phyloP scores from a whole-genome alignment of 768 basidiomycete species.

The Suillus subalutaceus region DNA sequence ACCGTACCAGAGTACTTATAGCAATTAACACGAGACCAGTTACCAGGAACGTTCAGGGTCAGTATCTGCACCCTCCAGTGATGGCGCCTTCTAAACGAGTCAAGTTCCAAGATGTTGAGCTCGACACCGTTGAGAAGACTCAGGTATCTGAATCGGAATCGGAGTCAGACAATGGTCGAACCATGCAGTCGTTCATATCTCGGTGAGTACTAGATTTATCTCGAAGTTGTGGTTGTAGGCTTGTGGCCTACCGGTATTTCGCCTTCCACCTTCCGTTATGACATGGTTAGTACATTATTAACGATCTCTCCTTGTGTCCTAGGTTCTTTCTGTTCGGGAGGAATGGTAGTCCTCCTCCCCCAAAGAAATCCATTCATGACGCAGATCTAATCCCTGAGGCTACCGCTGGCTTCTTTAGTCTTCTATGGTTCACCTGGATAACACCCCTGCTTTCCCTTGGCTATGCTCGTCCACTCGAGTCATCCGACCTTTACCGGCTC shows the following conservation, averaged over 20 bases:
- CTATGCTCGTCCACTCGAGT: conserved; percentile 79
- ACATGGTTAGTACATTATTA: background rate
- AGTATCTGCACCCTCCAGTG: background rate
- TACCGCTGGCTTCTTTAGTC: conserved; percentile 58
- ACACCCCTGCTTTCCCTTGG: conserved; percentile 72
- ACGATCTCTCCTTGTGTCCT: conserved; percentile 8
- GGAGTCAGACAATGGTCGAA: background rate
- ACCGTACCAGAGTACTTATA: background rate
- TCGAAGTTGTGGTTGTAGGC: background rate
- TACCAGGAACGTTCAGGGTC: background rate
- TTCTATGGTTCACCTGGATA: conserved; percentile 77
- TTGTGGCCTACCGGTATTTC: background rate
- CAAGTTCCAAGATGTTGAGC: background rate
- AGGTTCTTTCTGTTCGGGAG: conserved; percentile 1
- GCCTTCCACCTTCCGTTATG: background rate
- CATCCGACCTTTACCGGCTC: conserved; percentile 80
- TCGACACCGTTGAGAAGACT: background rate
- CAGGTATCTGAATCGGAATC: background rate
- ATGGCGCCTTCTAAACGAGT: background rate
- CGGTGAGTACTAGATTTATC: background rate
- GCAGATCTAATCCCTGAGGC: conserved; percentile 67
- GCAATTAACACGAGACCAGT: background rate
- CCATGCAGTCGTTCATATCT: background rate
- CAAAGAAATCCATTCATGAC: conserved; percentile 60
- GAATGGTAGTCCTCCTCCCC: conserved; percentile 35